Percentiles rank a stretch among this genome's conserved stretches.
These are phyloP conservation scores for Physcia stellaris DNA, from an alignment of 495 filamentous ascomycete genomes.

Conservation along the genomic window DNA sequence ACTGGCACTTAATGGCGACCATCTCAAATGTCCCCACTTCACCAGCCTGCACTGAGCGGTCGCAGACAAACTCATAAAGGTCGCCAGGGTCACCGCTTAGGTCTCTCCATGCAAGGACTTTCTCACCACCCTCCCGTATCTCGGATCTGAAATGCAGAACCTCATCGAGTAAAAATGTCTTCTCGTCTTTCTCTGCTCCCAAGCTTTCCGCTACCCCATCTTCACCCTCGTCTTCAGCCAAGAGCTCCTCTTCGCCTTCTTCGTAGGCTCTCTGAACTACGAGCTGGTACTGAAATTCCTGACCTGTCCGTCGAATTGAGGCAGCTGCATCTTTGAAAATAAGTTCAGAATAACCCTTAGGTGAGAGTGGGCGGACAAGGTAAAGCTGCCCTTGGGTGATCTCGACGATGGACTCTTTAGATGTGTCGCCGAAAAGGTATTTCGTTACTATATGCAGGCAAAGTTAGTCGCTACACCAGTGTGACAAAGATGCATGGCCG, in stretches of 20 bases:
- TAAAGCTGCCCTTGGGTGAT: constrained; percentile 93
- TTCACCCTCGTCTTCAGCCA: constrained; percentile 69
- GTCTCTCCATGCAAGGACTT: constrained; percentile 87
- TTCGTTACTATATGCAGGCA: constrained; percentile 53
- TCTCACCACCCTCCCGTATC: constrained; percentile 59
- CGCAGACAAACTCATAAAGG: constrained; percentile 93
- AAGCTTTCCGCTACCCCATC: constrained; percentile 56
- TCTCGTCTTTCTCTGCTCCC: constrained; percentile 75
- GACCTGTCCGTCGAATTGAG: constrained; percentile 78
- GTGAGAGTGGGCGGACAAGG: constrained; percentile 84
- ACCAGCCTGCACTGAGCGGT: constrained; percentile 48
- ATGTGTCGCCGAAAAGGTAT: constrained; percentile 80
- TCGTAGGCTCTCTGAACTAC: constrained; percentile 93
- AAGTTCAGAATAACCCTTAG: constrained; percentile 94
- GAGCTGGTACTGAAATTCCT: constrained; percentile 93
- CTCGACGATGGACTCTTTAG: constrained; percentile 88
- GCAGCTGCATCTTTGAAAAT: constrained; percentile 97
- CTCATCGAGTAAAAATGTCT: constrained; percentile 89
- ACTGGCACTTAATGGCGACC: constrained; percentile 84
- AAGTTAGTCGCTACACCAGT: constrained; percentile 13
- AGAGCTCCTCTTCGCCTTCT: constrained; percentile 87
- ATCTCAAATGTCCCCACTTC: constrained; percentile 71
- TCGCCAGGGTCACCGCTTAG: constrained; percentile 87
- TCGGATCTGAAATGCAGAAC: constrained; percentile 77
- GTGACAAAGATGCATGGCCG: constrained; percentile 21